These are phyloP conservation scores for Thuja plicata DNA, from an alignment of 83 land plant genomes.

Conservation along the genomic window DNA sequence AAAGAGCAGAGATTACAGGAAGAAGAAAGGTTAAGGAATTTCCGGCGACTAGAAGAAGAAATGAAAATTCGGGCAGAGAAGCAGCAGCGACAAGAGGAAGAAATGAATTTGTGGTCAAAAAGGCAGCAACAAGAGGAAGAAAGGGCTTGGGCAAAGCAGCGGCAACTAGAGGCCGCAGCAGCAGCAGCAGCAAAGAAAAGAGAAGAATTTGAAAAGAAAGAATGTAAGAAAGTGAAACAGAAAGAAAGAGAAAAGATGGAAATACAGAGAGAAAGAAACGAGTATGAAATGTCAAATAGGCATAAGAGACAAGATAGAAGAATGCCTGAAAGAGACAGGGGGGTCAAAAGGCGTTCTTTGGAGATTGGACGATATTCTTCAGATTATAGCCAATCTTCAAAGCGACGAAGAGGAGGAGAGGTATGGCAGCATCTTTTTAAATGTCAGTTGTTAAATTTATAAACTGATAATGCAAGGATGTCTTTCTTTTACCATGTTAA, in stretches of 20 bases:
- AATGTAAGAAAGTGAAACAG: constrained; percentile 31
- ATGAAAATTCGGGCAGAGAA: constrained; percentile 26
- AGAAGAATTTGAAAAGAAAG: constrained; percentile 38
- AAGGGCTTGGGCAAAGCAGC: constrained; percentile 20
- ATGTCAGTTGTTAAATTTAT: neutral
- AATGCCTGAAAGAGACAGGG: constrained; percentile 43
- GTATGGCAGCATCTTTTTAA: constrained; percentile 21
- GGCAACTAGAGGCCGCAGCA: constrained; percentile 26
- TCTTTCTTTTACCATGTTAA: neutral
- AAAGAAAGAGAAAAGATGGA: constrained; percentile 48
- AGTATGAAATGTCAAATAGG: constrained; percentile 33
- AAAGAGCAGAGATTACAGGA: neutral
- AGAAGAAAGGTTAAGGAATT: constrained; percentile 26
- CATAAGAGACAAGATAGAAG: constrained; percentile 36
- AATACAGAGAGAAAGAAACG: constrained; percentile 26
- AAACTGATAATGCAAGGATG: neutral
- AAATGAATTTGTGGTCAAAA: constrained; percentile 17
- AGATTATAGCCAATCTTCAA: constrained; percentile 45
- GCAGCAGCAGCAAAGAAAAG: constrained; percentile 14
- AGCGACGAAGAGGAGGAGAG: constrained; percentile 87
- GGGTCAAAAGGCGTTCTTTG: constrained; percentile 31
- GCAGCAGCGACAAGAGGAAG: constrained; percentile 25
- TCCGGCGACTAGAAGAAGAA: constrained; percentile 19
- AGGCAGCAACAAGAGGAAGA: constrained; percentile 29
- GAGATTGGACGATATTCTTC: constrained; percentile 33